These are phyloP conservation scores for Amaranthus cruentus DNA, from an alignment of 148 eudicot species.

Conservation along the genomic window DNA sequence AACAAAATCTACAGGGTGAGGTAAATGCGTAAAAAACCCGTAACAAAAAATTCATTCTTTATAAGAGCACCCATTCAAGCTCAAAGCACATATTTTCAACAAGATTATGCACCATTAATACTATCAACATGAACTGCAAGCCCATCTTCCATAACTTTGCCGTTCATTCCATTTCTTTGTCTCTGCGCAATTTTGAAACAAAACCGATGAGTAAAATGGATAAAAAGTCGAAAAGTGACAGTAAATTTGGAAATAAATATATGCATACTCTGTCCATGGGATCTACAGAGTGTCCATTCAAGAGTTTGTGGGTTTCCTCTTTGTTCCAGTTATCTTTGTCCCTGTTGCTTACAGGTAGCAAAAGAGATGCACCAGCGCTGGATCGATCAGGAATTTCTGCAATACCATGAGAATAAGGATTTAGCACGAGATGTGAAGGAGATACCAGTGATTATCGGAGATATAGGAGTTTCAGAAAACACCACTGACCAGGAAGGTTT, in stretches of 20 bases:
- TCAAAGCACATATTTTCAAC: background rate
- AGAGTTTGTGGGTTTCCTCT: slow-evolving; percentile 73
- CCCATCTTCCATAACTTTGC: slow-evolving; percentile 62
- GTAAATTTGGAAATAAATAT: slow-evolving; percentile 4
- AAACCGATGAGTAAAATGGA: background rate
- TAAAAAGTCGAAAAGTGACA: background rate
- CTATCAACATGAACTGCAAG: slow-evolving; percentile 47
- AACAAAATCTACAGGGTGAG: slow-evolving; percentile 11
- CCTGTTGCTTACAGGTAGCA: slow-evolving; percentile 59
- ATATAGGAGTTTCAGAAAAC: background rate
- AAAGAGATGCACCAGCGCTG: slow-evolving; percentile 37
- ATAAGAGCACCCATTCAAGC: background rate
- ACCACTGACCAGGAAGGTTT: slow-evolving; percentile 64
- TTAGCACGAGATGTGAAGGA: background rate
- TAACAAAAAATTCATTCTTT: slow-evolving; percentile 16
- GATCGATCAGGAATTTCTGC: slow-evolving; percentile 87
- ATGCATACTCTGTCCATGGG: slow-evolving; percentile 64
- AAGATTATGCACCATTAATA: slow-evolving; percentile 55
- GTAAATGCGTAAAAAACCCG: slow-evolving; percentile 10
- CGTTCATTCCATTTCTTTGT: slow-evolving; percentile 71
- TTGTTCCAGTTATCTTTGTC: slow-evolving; percentile 64
- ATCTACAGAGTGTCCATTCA: slow-evolving; percentile 75
- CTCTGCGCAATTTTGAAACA: slow-evolving; percentile 42
- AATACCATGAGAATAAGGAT: slow-evolving; percentile 1
- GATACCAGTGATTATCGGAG: background rate